These are phyloP conservation scores for Pseudogymnoascus destructans DNA, from an alignment of 2,329 filamentous ascomycete species.

Conservation along the genomic window DNA sequence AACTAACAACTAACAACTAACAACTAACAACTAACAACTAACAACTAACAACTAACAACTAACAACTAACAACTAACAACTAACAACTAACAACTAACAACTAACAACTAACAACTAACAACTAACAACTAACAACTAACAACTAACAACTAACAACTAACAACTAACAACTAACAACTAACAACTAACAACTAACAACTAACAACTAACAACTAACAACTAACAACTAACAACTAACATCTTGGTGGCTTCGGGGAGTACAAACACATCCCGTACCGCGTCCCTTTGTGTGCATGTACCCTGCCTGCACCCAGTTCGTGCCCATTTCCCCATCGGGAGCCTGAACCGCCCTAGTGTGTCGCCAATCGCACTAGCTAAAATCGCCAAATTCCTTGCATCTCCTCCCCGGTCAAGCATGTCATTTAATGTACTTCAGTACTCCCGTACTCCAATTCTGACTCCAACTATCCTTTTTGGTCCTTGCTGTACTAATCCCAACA, in stretches of 20 bases:
- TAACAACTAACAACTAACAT: neutral
- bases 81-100: neutral
- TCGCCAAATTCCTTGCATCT: slow-evolving; percentile 4
- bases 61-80: neutral
- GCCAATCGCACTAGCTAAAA: slow-evolving; percentile 1
- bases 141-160: neutral
- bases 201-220: neutral
- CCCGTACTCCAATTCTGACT: neutral
- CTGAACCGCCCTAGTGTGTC: neutral
- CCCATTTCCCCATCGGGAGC: neutral
- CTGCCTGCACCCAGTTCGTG: neutral
- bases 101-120: neutral
- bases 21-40: neutral
- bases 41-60: neutral
- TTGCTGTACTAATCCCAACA: neutral
- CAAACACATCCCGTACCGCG: neutral
- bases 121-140: neutral
- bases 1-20: neutral
- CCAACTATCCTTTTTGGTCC: slow-evolving; percentile 4
- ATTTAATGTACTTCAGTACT: neutral
- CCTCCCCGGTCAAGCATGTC: neutral
- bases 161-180: neutral
- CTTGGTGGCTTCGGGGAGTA: neutral
- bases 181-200: neutral
- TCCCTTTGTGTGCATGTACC: neutral